Evolutionary conservation across 257 asterid genomes (phyloP).

Genomic region (Apocynum venetum): DNA sequence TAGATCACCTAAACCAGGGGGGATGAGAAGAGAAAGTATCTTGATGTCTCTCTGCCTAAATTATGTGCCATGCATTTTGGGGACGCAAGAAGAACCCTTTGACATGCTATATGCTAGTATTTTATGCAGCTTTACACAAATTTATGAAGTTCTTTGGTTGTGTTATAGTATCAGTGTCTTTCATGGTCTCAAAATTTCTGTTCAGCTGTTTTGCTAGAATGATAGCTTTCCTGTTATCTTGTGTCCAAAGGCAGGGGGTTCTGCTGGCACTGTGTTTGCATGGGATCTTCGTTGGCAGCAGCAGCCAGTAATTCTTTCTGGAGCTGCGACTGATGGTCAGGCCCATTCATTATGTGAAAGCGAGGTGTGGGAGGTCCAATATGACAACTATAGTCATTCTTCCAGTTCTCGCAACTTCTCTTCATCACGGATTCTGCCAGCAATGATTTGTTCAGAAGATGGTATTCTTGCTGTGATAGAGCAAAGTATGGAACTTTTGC

Average conservation of each 20-base stretch:
- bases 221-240: conserved; percentile 19
- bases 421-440: conserved; percentile 72
- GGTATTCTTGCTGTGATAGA: conserved; percentile 81
- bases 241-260: conserved; percentile 89
- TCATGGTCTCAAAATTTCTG: not conserved
- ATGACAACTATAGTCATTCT: conserved; percentile 64
- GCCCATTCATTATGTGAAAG: conserved; percentile 59
- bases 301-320: conserved; percentile 60
- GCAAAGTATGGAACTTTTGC: conserved; percentile 50
- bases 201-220: not conserved
- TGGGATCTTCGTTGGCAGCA: conserved; percentile 92
- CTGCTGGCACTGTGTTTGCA: conserved; percentile 85
- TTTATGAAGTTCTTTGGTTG: not conserved
- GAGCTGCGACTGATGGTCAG: conserved; percentile 35
- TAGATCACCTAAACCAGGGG: too few species aligned
- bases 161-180: not conserved
- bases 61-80: not conserved
- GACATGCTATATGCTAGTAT: not conserved
- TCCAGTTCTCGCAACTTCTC: conserved; percentile 48
- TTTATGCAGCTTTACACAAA: not conserved
- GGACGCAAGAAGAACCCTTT: not conserved
- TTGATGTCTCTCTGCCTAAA: too few species aligned
- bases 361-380: conserved; percentile 92
- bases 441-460: conserved; percentile 94
- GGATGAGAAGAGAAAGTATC: too few species aligned